Evolutionary conservation across 2,329 filamentous ascomycete genomes (phyloP), one percentile per base, ranked within the genome.

Genomic region (Arthrobotrys megalospora): DNA sequence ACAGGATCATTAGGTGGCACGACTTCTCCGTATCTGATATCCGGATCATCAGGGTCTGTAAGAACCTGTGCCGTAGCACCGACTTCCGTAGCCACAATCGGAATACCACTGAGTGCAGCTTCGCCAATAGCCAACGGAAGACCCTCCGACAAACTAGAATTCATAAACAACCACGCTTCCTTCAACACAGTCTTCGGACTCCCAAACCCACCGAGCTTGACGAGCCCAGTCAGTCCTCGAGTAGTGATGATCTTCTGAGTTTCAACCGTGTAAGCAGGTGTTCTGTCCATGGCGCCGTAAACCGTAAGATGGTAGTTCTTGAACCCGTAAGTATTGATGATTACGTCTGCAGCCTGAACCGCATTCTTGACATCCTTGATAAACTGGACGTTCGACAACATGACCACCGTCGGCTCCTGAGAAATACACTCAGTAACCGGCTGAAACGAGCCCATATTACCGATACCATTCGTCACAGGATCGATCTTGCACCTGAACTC

Each of bases 271-370:
- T 90, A 90, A 1, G 88, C 87, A 0, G 89, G 89, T 24, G 89
- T 87, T 79, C 89, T 89, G 82, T 91, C 89, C 69, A 90, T 88
- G 16, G 88, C 89, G 10, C 89, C 89, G 81, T 91, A 91, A 16
- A 91, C 88, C 73, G 89, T 87, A 1, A 91, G 86, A 66, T 87
- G 86, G 83, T 91, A 91, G 76, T 91, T 89, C 48, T 86, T 87
- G 83, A 91, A 90, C n/a, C 89, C 89, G 86, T 88, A 91, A 80
- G 89, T 86, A 81, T 91, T 90, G 80, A 90, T 87, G 79, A 91
- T 90, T 79, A 91, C 87, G 80, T 91, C 89, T 0, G 89, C 89
- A 6, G 89, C 89, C 4, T 90, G 84, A 24, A 91, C 86, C 2
- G 89, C 89, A 1, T 87, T 90, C 82, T 90, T 90, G 83, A 91